Conservation (phyloP, 2,329 filamentous ascomycete genomes). For the Ceratocystiopsis minuta region DNA sequence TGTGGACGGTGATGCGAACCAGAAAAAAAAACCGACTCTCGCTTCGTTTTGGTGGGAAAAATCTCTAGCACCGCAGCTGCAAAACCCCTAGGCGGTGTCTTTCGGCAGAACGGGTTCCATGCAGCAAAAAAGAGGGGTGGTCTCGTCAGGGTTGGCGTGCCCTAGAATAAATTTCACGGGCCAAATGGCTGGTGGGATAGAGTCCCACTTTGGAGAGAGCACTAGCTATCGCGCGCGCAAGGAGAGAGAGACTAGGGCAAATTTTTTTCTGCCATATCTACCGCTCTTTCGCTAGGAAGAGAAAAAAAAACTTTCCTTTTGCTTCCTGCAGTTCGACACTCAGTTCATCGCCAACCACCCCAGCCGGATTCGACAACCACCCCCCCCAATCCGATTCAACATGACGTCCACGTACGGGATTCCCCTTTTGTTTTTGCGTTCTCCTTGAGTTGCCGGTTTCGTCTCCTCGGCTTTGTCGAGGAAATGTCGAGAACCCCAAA, state of each 20-base stretch:
- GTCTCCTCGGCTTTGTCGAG: neutral
- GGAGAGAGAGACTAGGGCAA: neutral
- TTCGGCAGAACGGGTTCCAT: conserved; percentile 2
- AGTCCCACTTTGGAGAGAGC: too few relatives aligned
- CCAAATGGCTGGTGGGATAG: neutral
- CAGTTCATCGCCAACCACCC: neutral
- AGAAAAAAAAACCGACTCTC: neutral
- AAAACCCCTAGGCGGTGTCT: conserved; percentile 3
- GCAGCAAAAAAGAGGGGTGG: neutral
- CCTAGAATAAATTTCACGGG: conserved; percentile 2
- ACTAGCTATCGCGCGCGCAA: neutral
- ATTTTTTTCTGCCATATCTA: neutral
- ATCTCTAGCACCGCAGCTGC: too few relatives aligned
- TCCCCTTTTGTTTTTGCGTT: neutral
- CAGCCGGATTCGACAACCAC: conserved; percentile 1
- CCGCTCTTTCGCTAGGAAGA: neutral
- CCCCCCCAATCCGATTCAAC: conserved; percentile 1
- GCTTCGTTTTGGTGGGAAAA: too few relatives aligned
- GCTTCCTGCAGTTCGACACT: too few relatives aligned
- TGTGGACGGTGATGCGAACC: neutral
- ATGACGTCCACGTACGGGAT: conserved; percentile 9
- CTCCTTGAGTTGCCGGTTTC: neutral
- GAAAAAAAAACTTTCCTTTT: neutral
- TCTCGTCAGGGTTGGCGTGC: conserved; percentile 6
- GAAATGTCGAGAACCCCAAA: too few relatives aligned